Percentiles rank a stretch among this genome's conserved stretches.
phyloP scores from a whole-genome alignment of 1,284 basidiomycete genomes.

The Boletellus deceptivus region DNA sequence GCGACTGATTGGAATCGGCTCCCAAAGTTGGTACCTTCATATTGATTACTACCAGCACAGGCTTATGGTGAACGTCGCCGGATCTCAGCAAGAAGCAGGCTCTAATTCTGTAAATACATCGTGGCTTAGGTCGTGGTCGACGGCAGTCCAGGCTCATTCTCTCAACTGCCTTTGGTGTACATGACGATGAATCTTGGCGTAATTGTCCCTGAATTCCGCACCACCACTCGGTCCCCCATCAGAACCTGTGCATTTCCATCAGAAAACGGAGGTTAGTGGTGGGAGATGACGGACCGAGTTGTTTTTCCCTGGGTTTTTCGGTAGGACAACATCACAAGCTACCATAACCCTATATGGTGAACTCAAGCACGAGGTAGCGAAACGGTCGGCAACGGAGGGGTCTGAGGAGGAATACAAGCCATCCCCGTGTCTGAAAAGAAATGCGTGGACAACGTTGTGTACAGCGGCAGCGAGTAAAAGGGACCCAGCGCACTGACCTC shows the following conservation, averaged over 20 bases:
- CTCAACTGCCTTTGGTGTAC: constrained; percentile 33
- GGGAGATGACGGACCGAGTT: constrained; percentile 30
- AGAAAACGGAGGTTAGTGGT: constrained; percentile 27
- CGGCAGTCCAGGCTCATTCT: constrained; percentile 17
- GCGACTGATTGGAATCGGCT: constrained; percentile 3
- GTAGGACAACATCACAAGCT: constrained; percentile 53
- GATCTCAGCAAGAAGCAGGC: constrained; percentile 21
- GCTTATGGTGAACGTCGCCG: constrained; percentile 23
- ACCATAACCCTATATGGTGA: constrained; percentile 64
- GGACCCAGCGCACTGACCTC: constrained; percentile 37
- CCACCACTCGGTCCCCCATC: constrained; percentile 31
- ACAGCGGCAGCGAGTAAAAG: neutral
- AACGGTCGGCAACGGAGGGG: constrained; percentile 51
- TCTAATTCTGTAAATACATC: constrained; percentile 26
- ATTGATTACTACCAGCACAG: constrained; percentile 18
- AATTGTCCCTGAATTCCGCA: constrained; percentile 34
- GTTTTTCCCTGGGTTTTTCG: constrained; percentile 28
- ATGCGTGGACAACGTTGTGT: neutral
- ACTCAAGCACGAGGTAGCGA: constrained; percentile 57
- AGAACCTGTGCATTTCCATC: constrained; percentile 30
- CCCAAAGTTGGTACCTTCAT: constrained; percentile 23
- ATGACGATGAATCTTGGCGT: constrained; percentile 36
- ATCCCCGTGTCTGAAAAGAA: constrained; percentile 44
- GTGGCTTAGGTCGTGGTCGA: constrained; percentile 14
- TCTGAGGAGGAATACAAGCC: constrained; percentile 61